These are phyloP conservation scores for Aspergillus campestris DNA, from an alignment of 495 filamentous ascomycete species.

Conservation along the genomic window DNA sequence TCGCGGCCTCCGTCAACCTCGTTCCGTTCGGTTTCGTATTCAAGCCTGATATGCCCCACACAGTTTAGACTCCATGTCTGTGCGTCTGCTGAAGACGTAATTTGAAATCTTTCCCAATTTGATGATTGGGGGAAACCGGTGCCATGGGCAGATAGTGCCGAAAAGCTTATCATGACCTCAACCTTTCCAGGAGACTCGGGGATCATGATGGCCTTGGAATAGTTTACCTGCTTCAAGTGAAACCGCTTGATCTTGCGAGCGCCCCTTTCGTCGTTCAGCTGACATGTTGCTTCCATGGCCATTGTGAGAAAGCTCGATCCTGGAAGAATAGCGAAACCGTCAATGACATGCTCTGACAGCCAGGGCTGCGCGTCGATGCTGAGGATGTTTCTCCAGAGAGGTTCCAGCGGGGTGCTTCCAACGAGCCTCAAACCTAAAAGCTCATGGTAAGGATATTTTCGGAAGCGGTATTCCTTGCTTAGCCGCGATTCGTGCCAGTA, in stretches of 20 bases:
- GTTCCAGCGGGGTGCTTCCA: slow-evolving; percentile 3
- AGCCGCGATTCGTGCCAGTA: slow-evolving; percentile 21
- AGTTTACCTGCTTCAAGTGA: background rate
- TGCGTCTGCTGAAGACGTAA: slow-evolving; percentile 12
- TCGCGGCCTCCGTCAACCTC: background rate
- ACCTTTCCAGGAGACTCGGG: background rate
- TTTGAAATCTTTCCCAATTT: slow-evolving; percentile 24
- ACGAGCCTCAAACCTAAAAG: slow-evolving; percentile 7
- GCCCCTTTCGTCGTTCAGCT: background rate
- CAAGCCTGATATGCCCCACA: slow-evolving; percentile 11
- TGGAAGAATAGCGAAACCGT: slow-evolving; percentile 11
- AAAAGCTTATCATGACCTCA: background rate
- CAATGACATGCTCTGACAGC: slow-evolving; percentile 16
- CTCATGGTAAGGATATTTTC: slow-evolving; percentile 5
- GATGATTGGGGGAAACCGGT: slow-evolving; percentile 1
- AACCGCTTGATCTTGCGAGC: background rate
- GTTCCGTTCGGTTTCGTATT: background rate
- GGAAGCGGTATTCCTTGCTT: slow-evolving; percentile 11
- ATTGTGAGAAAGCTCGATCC: slow-evolving; percentile 15
- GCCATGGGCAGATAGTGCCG: too few species aligned
- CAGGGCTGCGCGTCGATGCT: slow-evolving; percentile 8
- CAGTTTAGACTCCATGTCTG: slow-evolving; percentile 23
- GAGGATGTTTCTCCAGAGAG: slow-evolving; percentile 10
- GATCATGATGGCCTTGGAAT: slow-evolving; percentile 1
- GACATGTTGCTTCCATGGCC: slow-evolving; percentile 21